Evolutionary conservation across 2,329 filamentous ascomycete species (phyloP), one percentile per base, ranked within the genome.

Genomic region (Aspergillus niger): DNA sequence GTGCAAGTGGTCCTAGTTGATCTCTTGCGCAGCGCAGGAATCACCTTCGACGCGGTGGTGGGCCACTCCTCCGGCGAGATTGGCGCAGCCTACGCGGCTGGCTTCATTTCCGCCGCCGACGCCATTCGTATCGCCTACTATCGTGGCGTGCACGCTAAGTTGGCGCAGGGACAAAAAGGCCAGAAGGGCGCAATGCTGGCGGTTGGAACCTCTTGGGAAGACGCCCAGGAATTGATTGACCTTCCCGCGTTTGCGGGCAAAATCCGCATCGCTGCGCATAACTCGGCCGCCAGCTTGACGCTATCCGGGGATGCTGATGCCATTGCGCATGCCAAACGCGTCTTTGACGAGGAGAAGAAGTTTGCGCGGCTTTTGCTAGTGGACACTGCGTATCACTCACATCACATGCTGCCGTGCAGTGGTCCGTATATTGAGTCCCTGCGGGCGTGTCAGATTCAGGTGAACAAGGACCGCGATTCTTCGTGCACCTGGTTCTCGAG

Each of bases 51-150:
- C 3, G 74, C 73, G 1, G 78, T 81, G 0, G 75, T 82, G 4
- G 81, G 82, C 5, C 82, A 84, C 63, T 83, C 80, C 0, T 80
- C 78, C 0, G 82, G 82, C 2, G 82, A 84, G 63, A 83, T 83
- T n/a, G 81, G 68, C 0, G 81, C 81, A 0, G 82, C 80, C 0
- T 85, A 83, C 61, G 80, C 81, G 0, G 78, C 81, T 0, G 82
- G 81, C 0, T 70, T 76, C 15, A 53, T 86, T 2, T 71, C 71
- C 0, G 72, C 72, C 2, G 53, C 65, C 1, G 77, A 80, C 8
- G 81, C 82, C 5, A 80, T 84, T 3, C 67, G 67, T 0, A 72
- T 79, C 15, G 80, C 81, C 0, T 84, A 81, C 64, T 80, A 80
- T 57, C 78, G 82, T 1, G 81, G 81, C 0, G 64, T 67, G 0